Evolutionary conservation across 129 eudicot genomes (phyloP).

Genomic region (Heracleum sosnowskyi): DNA sequence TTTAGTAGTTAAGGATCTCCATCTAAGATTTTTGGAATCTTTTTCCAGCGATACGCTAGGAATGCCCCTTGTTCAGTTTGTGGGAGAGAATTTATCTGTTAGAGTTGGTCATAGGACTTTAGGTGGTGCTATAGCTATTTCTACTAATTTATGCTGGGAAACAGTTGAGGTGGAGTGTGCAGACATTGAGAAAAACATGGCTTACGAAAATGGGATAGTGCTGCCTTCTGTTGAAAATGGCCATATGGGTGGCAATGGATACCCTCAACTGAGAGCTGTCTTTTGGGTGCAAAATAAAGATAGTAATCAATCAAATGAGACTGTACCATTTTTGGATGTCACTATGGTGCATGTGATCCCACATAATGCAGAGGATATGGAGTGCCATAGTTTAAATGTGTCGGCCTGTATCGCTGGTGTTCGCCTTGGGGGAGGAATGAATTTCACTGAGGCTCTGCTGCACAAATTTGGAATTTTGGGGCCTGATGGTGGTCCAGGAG

Average conservation of each 20-base stretch:
- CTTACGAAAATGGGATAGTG: conserved; percentile 23
- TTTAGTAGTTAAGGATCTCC: conserved; percentile 55
- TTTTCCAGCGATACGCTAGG: conserved; percentile 39
- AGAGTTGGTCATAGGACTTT: conserved; percentile 81
- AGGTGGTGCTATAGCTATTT: conserved; percentile 89
- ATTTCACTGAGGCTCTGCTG: conserved; percentile 72
- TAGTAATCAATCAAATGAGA: conserved; percentile 22
- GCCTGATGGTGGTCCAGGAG: conserved; percentile 92
- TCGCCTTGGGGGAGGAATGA: conserved; percentile 97
- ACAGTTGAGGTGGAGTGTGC: conserved; percentile 78
- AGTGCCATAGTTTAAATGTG: conserved; percentile 77
- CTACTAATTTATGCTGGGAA: conserved; percentile 72
- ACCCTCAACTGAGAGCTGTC: conserved; percentile 63
- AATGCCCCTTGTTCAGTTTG: conserved; percentile 70
- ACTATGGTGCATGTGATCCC: conserved; percentile 75
- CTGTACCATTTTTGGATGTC: conserved; percentile 57
- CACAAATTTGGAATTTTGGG: conserved; percentile 90
- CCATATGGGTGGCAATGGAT: conserved; percentile 34
- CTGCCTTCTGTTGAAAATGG: conserved; percentile 18
- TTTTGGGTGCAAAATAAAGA: conserved; percentile 71
- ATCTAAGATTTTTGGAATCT: conserved; percentile 72
- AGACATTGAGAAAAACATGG: conserved; percentile 36
- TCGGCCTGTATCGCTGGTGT: conserved; percentile 86
- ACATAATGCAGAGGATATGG: conserved; percentile 59
- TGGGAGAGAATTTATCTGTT: conserved; percentile 60